These are phyloP conservation scores for Paspalum vaginatum DNA, from an alignment of 176 grass and related monocot genomes.

Conservation along the genomic window DNA sequence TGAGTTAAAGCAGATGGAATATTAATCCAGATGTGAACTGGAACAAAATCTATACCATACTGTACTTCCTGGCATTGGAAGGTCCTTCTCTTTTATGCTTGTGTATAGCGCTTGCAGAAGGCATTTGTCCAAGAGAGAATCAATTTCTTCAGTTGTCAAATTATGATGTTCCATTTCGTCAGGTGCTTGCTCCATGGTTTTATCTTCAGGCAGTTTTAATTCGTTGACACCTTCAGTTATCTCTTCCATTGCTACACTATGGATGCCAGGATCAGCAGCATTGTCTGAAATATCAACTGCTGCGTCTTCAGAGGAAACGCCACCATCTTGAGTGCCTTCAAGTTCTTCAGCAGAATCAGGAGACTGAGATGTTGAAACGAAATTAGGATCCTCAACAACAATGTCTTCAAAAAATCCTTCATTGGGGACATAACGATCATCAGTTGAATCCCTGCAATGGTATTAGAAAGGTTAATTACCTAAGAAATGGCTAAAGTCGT, in stretches of 20 bases:
- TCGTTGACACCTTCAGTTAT: slow-evolving; percentile 49
- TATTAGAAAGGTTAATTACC: slow-evolving; percentile 34
- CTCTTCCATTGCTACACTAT: slow-evolving; percentile 51
- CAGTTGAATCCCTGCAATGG: slow-evolving; percentile 80
- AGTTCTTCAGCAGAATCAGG: slow-evolving; percentile 36
- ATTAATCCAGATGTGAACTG: slow-evolving; percentile 1
- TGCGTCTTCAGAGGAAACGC: slow-evolving; percentile 33
- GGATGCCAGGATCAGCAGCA: slow-evolving; percentile 39
- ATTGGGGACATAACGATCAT: slow-evolving; percentile 82
- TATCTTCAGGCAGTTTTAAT: slow-evolving; percentile 56
- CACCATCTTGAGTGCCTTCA: slow-evolving; percentile 41
- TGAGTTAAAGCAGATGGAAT: slow-evolving; percentile 5
- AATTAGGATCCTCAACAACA: slow-evolving; percentile 82
- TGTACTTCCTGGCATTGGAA: slow-evolving; percentile 89
- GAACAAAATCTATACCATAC: slow-evolving; percentile 64
- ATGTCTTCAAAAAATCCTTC: slow-evolving; percentile 88
- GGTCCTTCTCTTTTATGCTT: slow-evolving; percentile 82
- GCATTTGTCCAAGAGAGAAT: slow-evolving; percentile 85
- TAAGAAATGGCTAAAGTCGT: slow-evolving; percentile 8
- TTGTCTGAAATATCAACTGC: slow-evolving; percentile 44
- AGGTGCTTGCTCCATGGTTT: slow-evolving; percentile 45
- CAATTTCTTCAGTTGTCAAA: slow-evolving; percentile 84
- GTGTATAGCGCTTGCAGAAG: slow-evolving; percentile 88
- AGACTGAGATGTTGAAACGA: slow-evolving; percentile 49
- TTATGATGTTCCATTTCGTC: slow-evolving; percentile 66